These are phyloP conservation scores for Blastobotrys chiropterorum DNA, from an alignment of 805 yeast species.

Conservation along the genomic window DNA sequence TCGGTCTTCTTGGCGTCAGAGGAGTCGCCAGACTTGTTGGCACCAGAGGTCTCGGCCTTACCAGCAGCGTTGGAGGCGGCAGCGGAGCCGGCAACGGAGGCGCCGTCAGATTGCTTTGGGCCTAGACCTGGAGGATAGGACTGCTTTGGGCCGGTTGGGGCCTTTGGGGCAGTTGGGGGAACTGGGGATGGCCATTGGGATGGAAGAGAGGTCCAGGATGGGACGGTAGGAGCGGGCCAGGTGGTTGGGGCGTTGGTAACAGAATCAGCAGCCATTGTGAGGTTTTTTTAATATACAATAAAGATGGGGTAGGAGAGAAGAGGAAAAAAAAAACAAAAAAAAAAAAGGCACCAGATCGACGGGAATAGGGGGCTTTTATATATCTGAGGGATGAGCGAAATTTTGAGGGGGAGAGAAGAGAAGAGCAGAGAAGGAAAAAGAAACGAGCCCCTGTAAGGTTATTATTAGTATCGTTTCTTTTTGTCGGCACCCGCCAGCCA, in stretches of 20 bases:
- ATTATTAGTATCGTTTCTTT: not conserved
- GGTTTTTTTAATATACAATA: too few relatives aligned
- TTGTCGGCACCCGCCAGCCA: not conserved
- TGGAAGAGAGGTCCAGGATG: not conserved
- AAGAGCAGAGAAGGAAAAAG: not conserved
- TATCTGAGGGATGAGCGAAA: not conserved
- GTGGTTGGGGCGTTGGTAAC: not conserved
- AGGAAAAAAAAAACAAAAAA: not conserved
- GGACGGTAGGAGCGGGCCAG: not conserved
- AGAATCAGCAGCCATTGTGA: not conserved
- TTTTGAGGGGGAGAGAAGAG: not conserved
- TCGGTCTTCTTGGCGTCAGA: not conserved
- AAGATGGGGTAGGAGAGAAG: not conserved
- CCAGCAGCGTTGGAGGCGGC: constrained; percentile 14
- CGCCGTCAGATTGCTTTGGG: constrained; percentile 2
- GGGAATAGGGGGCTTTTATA: not conserved
- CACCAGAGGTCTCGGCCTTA: constrained; percentile 5
- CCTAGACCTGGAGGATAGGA: constrained; percentile 1
- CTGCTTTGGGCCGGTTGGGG: not conserved
- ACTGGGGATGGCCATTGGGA: not conserved
- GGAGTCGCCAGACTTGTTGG: not conserved
- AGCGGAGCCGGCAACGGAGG: constrained; percentile 6
- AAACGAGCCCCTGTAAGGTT: not conserved
- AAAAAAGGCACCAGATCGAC: too few relatives aligned
- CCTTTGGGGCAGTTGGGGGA: not conserved